A percentile compares a stretch with the other conserved stretches of the same genome.
Conservation (phyloP, 371 early-diverging fungal genomes). For the Syncephalastrum monosporum region DNA sequence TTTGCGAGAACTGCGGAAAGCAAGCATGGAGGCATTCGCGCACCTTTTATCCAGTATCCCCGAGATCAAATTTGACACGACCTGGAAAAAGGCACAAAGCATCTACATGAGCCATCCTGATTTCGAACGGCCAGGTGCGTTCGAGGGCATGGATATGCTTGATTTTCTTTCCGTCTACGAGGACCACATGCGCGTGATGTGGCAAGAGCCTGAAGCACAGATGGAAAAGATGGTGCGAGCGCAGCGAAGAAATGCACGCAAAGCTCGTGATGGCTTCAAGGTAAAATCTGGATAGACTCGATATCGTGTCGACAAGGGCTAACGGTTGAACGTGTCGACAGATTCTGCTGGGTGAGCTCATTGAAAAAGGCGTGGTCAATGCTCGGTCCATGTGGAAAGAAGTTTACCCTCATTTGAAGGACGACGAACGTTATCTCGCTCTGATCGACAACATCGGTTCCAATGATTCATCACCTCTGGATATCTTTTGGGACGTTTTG, state of each 20-base stretch:
- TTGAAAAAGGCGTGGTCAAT: constrained; percentile 53
- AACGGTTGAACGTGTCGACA: constrained; percentile 12
- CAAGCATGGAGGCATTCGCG: constrained; percentile 64
- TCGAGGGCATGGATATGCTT: constrained; percentile 73
- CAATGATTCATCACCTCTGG: constrained; percentile 84
- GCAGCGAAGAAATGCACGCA: constrained; percentile 63
- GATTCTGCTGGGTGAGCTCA: constrained; percentile 62
- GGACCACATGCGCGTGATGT: constrained; percentile 68
- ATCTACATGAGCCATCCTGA: constrained; percentile 50
- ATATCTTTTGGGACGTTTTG: constrained; percentile 89
- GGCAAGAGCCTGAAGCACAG: constrained; percentile 55
- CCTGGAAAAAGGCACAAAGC: constrained; percentile 68
- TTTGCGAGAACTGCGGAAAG: constrained; percentile 58
- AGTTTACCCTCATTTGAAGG: constrained; percentile 71
- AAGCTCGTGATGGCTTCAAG: constrained; percentile 65
- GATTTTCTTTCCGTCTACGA: constrained; percentile 84
- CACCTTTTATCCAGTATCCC: constrained; percentile 56
- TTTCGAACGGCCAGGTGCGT: constrained; percentile 51
- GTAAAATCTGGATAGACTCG: constrained; percentile 15
- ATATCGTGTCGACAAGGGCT: neutral
- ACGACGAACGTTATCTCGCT: constrained; percentile 62
- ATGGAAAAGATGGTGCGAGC: constrained; percentile 31
- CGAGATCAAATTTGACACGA: constrained; percentile 64
- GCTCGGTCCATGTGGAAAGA: constrained; percentile 83
- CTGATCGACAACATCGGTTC: constrained; percentile 69